Evolutionary conservation across 768 basidiomycete genomes (phyloP).

Genomic region (Leccinum subgranulosum): DNA sequence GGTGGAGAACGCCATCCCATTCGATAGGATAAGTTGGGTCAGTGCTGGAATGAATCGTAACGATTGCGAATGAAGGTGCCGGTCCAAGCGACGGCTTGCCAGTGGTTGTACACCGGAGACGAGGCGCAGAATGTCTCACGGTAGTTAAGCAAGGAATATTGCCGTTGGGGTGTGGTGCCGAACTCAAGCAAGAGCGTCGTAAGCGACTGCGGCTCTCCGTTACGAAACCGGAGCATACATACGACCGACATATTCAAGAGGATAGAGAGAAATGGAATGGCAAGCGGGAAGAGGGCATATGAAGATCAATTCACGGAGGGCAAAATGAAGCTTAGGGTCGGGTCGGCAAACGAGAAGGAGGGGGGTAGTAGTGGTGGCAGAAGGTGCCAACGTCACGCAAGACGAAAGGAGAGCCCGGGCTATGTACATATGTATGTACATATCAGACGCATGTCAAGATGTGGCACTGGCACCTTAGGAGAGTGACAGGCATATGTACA

Average conservation of each 20-base stretch:
- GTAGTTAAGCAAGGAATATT: not conserved
- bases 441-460: not conserved
- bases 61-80: not conserved
- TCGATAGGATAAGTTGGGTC: not conserved
- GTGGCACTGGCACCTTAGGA: not conserved
- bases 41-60: conserved; percentile 4
- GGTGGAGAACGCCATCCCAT: not conserved
- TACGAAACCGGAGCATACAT: not conserved
- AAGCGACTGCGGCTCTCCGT: not conserved
- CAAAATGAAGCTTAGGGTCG: conserved; percentile 10
- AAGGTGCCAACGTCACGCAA: not conserved
- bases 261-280: conserved; percentile 5
- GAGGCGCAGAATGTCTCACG: conserved; percentile 7
- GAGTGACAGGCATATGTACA: not conserved
- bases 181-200: not conserved
- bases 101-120: not conserved
- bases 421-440: not conserved
- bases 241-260: conserved; percentile 2
- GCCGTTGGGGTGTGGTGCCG: conserved; percentile 13
- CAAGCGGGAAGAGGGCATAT: not conserved
- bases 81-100: not conserved
- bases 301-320: not conserved
- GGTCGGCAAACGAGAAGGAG: conserved; percentile 4
- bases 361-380: not conserved
- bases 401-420: not conserved